phyloP scores from a whole-genome alignment of 163 green algal genomes.

The Volvox carteri region DNA sequence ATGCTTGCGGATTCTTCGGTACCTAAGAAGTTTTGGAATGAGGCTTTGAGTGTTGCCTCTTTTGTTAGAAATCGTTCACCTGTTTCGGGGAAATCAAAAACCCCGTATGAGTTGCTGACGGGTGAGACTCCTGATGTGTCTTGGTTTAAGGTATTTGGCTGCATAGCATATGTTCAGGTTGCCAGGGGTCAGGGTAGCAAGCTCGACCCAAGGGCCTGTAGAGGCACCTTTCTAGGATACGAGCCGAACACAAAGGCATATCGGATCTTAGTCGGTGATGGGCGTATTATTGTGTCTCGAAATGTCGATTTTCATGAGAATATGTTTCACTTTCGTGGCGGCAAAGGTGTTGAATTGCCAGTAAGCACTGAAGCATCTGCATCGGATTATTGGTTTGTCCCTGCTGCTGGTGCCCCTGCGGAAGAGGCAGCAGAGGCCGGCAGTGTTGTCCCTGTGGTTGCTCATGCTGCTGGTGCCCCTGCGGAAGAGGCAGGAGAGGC shows the following conservation, averaged over 20 bases:
- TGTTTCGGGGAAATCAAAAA: no score
- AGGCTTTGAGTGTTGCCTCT: no score
- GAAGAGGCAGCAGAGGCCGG: neutral
- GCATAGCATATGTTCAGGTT: neutral
- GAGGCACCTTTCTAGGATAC: constrained; percentile 22
- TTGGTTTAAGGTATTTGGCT: constrained; percentile 19
- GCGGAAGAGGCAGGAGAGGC: neutral
- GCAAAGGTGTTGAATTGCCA: neutral
- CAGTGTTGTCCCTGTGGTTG: neutral
- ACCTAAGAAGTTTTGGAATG: no score
- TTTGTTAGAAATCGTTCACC: no score
- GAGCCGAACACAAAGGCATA: neutral
- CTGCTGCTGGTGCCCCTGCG: neutral
- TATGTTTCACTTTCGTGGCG: neutral
- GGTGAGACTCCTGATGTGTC: neutral
- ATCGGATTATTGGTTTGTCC: neutral
- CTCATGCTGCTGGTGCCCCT: neutral
- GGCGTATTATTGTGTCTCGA: no score
- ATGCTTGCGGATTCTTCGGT: no score
- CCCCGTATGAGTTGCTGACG: neutral
- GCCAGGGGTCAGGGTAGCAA: neutral
- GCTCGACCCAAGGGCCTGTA: neutral
- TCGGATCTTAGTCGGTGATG: neutral
- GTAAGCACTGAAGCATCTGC: neutral
- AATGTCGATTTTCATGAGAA: neutral